A percentile compares a stretch with the other conserved stretches of the same genome.
Evolutionary conservation across 202 grass and related monocot species (phyloP).

Genomic region (Panicum hallii): DNA sequence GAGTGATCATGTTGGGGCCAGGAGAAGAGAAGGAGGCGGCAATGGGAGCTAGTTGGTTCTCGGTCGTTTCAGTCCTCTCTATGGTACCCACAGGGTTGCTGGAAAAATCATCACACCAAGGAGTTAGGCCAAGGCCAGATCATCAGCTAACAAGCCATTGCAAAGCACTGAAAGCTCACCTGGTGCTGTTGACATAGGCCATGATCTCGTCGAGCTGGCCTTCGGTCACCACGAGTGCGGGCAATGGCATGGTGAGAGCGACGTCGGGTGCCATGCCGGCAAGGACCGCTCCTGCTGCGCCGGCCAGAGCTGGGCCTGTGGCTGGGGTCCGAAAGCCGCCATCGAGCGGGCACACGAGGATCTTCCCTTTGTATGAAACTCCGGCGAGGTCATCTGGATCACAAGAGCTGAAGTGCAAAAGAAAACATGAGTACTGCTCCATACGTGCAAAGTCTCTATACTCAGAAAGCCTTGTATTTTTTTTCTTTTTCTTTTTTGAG

Average conservation of each 20-base stretch:
- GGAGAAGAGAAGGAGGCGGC: conserved; percentile 37
- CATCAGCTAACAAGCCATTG: too few species aligned
- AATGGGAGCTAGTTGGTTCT: conserved; percentile 11
- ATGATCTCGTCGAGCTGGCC: background rate
- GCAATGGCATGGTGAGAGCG: background rate
- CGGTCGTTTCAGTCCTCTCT: background rate
- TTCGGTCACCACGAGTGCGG: background rate
- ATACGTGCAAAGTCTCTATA: too few species aligned
- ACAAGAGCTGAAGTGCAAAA: conserved; percentile 28
- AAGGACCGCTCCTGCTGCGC: conserved; percentile 20
- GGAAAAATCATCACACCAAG: background rate
- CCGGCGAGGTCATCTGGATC: background rate
- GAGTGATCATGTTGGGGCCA: conserved; percentile 39
- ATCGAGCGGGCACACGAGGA: background rate
- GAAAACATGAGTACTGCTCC: background rate
- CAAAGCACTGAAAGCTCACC: conserved; percentile 6
- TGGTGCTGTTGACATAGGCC: conserved; percentile 23
- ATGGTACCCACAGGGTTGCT: conserved; percentile 44
- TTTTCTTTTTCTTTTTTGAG: too few species aligned
- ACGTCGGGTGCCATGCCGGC: background rate
- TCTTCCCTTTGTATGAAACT: conserved; percentile 33
- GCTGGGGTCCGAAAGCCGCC: too few species aligned
- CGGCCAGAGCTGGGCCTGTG: background rate
- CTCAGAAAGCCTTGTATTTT: too few species aligned
- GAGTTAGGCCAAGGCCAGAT: too few species aligned